Evolutionary conservation across 2,329 filamentous ascomycete genomes (phyloP), one percentile per base, ranked within the genome.

Genomic region (Calcarisporium arbuscula): DNA sequence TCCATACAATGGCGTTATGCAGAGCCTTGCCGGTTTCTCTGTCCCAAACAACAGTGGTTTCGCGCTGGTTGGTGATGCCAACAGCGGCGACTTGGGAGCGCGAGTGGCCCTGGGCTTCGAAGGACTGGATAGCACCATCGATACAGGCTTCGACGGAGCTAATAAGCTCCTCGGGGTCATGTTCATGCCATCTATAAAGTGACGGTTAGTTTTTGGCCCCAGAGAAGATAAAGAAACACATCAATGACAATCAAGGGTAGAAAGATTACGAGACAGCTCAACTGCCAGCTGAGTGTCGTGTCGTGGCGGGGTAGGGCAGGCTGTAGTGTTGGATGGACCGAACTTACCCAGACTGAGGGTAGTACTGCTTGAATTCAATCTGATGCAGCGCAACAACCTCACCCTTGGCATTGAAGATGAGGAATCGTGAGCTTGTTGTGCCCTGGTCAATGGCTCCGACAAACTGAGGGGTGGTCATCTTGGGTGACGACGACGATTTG

Each of bases 1-100:
- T 82, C 85, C 85, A 90, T 35, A 85, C 85, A 43, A 92, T 86
- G 42, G 84, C 84, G 53, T 88, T 87, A 65, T 88, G 73, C 25
- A 92, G 64, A 8, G 85, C 75, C 54, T 88, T 74, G 32, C 85
- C 85, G 0, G 82, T 88, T 45, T 77, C 74, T 53, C 69, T 76
- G 56, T 90, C 83, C 85, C 85, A 90, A 35, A 85, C 77, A 2
- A 90, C 68, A 4, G 82, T 85, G 6, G 85, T 90, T 60, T 92
- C 85, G 54, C 85, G 74, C 64, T 92, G 85, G 58, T 86, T 89
- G 46, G 85, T 88, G 55, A 92, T 83, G 33, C 85, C 85, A 42
- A 90, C 70, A 8, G 82, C 75, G 54, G 74, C 80, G 55, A 92
- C 85, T 50, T 85, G 77, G 34, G 70, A 65, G 43, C 72, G 68